Percentiles rank a stretch among this genome's conserved stretches.
Conservation (phyloP, 2,329 filamentous ascomycete species). For the Cercospora zeae-maydis region DNA sequence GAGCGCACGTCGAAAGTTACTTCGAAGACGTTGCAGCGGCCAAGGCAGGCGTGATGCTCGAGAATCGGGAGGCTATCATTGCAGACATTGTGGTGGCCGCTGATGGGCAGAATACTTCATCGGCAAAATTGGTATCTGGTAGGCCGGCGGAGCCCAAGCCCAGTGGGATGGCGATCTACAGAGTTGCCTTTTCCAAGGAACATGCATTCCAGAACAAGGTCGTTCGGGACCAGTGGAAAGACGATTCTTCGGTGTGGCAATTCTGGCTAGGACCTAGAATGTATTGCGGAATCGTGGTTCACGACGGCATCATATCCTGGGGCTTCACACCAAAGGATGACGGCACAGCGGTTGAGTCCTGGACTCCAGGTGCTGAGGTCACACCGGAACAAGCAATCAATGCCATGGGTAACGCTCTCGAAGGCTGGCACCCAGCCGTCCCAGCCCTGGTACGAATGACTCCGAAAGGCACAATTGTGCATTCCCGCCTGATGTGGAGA, state of each 20-base stretch:
- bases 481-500: constrained; percentile 57
- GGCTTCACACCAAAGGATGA: constrained; percentile 52
- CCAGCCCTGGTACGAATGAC: constrained; percentile 46
- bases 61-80: constrained; percentile 36
- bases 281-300: constrained; percentile 52
- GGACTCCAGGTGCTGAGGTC: constrained; percentile 41
- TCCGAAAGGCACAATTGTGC: constrained; percentile 37
- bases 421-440: constrained; percentile 46
- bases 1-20: constrained; percentile 31
- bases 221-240: constrained; percentile 42
- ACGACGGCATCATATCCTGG: constrained; percentile 53
- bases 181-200: constrained; percentile 52
- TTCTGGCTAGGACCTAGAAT: constrained; percentile 53
- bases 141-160: constrained; percentile 43
- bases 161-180: constrained; percentile 53
- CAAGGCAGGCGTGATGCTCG: constrained; percentile 25
- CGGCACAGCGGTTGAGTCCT: constrained; percentile 47
- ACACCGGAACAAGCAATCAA: constrained; percentile 29
- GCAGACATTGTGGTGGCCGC: constrained; percentile 53
- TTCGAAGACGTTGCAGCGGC: constrained; percentile 31
- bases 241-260: constrained; percentile 16
- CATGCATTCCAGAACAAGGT: constrained; percentile 50
- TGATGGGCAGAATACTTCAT: constrained; percentile 53
- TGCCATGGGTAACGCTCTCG: constrained; percentile 38
- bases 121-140: constrained; percentile 51